Evolutionary conservation across 495 filamentous ascomycete species (phyloP), one percentile per base, ranked within the genome.

Genomic region (Saxophila tyrrhenica): DNA sequence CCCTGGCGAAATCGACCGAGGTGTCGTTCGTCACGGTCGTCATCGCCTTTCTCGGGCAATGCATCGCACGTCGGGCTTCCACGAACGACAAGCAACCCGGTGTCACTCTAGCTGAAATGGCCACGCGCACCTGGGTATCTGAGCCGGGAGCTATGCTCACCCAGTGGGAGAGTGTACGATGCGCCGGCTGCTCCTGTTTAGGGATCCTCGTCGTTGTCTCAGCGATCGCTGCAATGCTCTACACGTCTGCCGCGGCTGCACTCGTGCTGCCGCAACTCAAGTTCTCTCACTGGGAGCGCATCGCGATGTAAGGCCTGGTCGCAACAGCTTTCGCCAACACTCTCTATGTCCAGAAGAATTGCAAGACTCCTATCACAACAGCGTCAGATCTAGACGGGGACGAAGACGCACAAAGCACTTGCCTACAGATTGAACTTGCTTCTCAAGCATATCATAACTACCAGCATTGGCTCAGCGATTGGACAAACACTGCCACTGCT

Each of bases 21-120:
- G 62, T 86, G 57, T 77, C 81, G 0, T 90, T 87, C 62, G 84
- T 88, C 17, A 86, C 86, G 0, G 82, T 87, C 1, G 85, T 85
- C 56, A 83, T 90, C 2, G 76, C 82, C 0, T 83, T 85, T 42
- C 61, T 89, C 2, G 86, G 85, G 0, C 86, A 90, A 69, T 75
- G 82, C 2, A 66, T 90, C 10, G 84, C 78, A 39, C 72, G 82
- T 10, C 71, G 82, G 22, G 82, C 85, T 0, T 70, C 85, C 42
- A 73, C 70, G 13, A 72, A 70, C 43, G 65, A 72, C 16, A 78
- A 75, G 11, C 63, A 64, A 41, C 41, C 24, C 2, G 85, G 86
- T 0, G 74, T 89, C 48, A 85, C 78, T 3, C 75, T 90, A 19
- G 79, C 85, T 0, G 85, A 89, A 60, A 78, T 88, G 45, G 64